A percentile compares a stretch with the other conserved stretches of the same genome.
These are phyloP conservation scores for Aureobasidium melanogenum DNA, from an alignment of 2,329 filamentous ascomycete genomes.

Conservation along the genomic window DNA sequence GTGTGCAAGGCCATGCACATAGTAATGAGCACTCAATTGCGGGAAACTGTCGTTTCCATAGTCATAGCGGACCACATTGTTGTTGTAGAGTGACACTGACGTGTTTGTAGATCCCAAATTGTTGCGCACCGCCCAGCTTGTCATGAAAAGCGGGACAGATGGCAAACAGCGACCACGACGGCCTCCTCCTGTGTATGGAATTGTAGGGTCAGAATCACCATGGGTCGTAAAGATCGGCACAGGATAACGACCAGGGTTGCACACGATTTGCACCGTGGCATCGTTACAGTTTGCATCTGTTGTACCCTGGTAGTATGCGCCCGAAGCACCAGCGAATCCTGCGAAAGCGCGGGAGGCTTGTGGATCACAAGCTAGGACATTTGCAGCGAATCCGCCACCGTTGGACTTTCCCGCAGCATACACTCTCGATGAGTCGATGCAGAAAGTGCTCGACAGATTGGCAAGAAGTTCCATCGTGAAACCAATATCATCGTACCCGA, in stretches of 20 bases:
- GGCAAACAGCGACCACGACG: slow-evolving; percentile 21
- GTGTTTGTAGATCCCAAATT: slow-evolving; percentile 20
- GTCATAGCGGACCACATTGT: slow-evolving; percentile 24
- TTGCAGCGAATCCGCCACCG: slow-evolving; percentile 42
- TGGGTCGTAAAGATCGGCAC: slow-evolving; percentile 39
- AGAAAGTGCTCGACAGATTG: slow-evolving; percentile 31
- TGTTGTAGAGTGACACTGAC: slow-evolving; percentile 21
- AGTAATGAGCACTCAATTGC: slow-evolving; percentile 31
- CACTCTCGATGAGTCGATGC: slow-evolving; percentile 34
- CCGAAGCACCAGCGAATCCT: slow-evolving; percentile 42
- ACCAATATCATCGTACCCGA: slow-evolving; percentile 32
- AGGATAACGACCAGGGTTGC: slow-evolving; percentile 20
- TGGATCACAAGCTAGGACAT: slow-evolving; percentile 37
- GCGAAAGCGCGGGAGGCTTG: slow-evolving; percentile 36
- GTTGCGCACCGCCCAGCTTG: slow-evolving; percentile 31
- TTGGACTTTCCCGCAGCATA: slow-evolving; percentile 44
- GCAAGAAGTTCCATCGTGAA: slow-evolving; percentile 35
- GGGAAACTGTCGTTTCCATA: slow-evolving; percentile 14
- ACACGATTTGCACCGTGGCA: slow-evolving; percentile 17
- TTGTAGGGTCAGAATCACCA: slow-evolving; percentile 33
- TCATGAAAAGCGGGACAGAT: slow-evolving; percentile 25
- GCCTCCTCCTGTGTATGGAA: slow-evolving; percentile 31
- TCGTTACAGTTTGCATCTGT: slow-evolving; percentile 16
- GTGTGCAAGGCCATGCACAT: slow-evolving; percentile 30
- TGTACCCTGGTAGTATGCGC: slow-evolving; percentile 35